Conservation (phyloP, 305 asterid species). For the Lippia alba region DNA sequence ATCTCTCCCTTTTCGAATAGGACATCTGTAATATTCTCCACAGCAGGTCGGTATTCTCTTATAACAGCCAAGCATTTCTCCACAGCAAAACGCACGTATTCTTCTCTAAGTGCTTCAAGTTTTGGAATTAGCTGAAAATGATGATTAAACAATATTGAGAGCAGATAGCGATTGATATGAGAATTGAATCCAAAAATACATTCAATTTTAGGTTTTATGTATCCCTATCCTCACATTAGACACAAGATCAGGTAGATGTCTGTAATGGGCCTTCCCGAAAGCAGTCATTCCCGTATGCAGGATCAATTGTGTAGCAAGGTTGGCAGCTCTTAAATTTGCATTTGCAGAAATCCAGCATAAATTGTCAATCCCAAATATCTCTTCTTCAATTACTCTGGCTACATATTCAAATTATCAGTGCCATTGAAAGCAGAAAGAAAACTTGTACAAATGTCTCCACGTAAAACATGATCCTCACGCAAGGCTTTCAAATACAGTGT, state of each 20-base stretch:
- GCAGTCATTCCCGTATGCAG: slow-evolving; percentile 98
- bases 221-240: slow-evolving; percentile 73
- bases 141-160: slow-evolving; percentile 29
- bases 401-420: slow-evolving; percentile 43
- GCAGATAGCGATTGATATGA: slow-evolving; percentile 8
- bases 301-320: slow-evolving; percentile 80
- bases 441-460: not conserved
- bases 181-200: slow-evolving; percentile 17
- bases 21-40: slow-evolving; percentile 91
- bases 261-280: slow-evolving; percentile 88
- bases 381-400: slow-evolving; percentile 99
- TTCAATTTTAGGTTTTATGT: slow-evolving; percentile 20
- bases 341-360: slow-evolving; percentile 96
- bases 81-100: slow-evolving; percentile 86
- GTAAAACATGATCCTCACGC: not conserved
- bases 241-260: slow-evolving; percentile 80
- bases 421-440: slow-evolving; percentile 14
- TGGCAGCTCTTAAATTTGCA: slow-evolving; percentile 87
- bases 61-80: slow-evolving; percentile 78
- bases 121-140: slow-evolving; percentile 80
- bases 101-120: slow-evolving; percentile 95
- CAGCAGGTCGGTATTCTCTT: slow-evolving; percentile 74
- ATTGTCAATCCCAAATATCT: slow-evolving; percentile 90
- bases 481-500: not conserved
- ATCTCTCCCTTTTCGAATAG: slow-evolving; percentile 89